Percentiles rank a stretch among this genome's conserved stretches.
These are phyloP conservation scores for Acacia pycnantha DNA, from an alignment of 331 rosid species.

Conservation along the genomic window DNA sequence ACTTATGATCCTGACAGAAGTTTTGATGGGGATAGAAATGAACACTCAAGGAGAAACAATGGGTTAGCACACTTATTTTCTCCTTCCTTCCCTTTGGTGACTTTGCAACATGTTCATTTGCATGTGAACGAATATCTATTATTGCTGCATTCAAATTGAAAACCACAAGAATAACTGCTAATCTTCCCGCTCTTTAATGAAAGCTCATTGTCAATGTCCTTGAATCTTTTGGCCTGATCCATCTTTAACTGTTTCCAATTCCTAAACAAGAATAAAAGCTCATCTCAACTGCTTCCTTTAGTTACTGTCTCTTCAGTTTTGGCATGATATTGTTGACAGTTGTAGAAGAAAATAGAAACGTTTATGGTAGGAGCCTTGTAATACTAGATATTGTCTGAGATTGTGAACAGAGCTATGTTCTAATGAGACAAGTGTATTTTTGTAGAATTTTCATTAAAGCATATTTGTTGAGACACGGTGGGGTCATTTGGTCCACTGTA, in stretches of 20 bases:
- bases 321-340: background rate
- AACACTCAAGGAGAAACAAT: conserved; percentile 48
- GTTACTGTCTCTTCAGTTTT: background rate
- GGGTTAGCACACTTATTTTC: conserved; percentile 48
- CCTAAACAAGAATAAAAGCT: background rate
- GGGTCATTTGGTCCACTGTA: background rate
- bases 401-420: background rate
- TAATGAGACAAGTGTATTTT: background rate
- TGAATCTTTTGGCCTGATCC: background rate
- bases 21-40: conserved; percentile 47
- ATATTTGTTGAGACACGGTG: background rate
- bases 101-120: background rate
- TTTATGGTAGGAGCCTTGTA: background rate
- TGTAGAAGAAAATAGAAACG: background rate
- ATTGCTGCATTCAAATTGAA: background rate
- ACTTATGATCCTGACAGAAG: conserved; percentile 38
- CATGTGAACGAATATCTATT: background rate
- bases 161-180: background rate
- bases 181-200: background rate
- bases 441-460: background rate
- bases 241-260: background rate
- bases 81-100: background rate
- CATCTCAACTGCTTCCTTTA: background rate
- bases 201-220: background rate
- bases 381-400: background rate